phyloP scores from a whole-genome alignment of 352 stramenopile species.

The Aphanomyces astaci region DNA sequence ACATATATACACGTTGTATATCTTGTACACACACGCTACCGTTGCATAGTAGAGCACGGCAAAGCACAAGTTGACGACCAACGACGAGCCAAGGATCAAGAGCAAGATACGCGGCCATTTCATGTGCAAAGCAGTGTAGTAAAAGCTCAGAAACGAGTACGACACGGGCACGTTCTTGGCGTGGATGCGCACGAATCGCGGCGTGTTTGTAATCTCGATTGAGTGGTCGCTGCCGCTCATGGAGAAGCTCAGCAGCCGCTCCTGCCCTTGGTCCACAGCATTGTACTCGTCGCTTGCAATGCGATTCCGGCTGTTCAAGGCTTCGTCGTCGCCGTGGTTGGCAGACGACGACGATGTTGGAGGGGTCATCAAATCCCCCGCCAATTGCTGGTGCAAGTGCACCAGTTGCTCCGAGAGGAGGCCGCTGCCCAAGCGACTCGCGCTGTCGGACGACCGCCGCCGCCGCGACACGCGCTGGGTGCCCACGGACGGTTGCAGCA shows the following conservation, averaged over 20 bases:
- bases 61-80: constrained; percentile 58
- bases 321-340: constrained; percentile 25
- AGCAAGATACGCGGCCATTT: constrained; percentile 62
- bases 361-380: not conserved
- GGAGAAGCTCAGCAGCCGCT: constrained; percentile 24
- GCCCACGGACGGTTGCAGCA: constrained; percentile 54
- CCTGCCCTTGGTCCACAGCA: not conserved
- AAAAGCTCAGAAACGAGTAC: constrained; percentile 72
- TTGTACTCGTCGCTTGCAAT: not conserved
- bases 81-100: constrained; percentile 60
- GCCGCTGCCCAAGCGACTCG: too few species aligned
- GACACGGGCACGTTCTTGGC: constrained; percentile 73
- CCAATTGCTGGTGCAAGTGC: constrained; percentile 1
- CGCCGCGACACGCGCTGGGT: constrained; percentile 42
- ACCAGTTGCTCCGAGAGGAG: not conserved
- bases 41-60: constrained; percentile 59
- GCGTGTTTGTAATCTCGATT: constrained; percentile 71
- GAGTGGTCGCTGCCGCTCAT: constrained; percentile 32
- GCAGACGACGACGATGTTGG: constrained; percentile 1
- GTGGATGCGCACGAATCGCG: constrained; percentile 60
- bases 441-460: not conserved
- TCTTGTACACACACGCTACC: too few species aligned
- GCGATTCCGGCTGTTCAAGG: constrained; percentile 6
- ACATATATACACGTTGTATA: too few species aligned
- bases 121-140: constrained; percentile 65